These are phyloP conservation scores for Musa troglodytarum DNA, from an alignment of 176 grass and related monocot genomes.

Conservation along the genomic window DNA sequence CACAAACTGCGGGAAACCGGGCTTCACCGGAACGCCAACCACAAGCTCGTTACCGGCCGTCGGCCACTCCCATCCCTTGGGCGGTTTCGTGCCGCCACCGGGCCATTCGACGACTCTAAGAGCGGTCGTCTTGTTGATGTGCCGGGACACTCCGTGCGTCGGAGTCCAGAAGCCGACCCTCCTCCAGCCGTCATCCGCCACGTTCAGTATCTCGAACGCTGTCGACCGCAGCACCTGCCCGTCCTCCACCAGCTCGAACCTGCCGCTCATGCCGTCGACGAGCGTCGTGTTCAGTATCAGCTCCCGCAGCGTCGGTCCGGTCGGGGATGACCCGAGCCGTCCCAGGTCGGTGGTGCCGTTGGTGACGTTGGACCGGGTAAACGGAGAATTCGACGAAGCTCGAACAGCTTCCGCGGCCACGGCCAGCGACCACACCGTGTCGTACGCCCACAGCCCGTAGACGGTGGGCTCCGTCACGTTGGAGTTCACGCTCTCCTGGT, in stretches of 20 bases:
- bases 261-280: constrained; percentile 24
- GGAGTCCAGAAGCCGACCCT: constrained; percentile 36
- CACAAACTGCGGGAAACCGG: constrained; percentile 55
- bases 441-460: constrained; percentile 65
- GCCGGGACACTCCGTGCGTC: constrained; percentile 12
- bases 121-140: constrained; percentile 5
- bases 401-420: constrained; percentile 26
- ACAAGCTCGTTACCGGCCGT: constrained; percentile 8
- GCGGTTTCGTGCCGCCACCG: constrained; percentile 6
- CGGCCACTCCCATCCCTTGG: constrained; percentile 74
- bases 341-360: constrained; percentile 43
- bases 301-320: constrained; percentile 19
- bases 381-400: constrained; percentile 24
- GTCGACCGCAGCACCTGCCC: constrained; percentile 41
- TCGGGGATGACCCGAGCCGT: constrained; percentile 31
- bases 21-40: constrained; percentile 48
- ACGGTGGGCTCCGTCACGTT: constrained; percentile 26
- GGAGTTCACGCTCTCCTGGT: constrained; percentile 8
- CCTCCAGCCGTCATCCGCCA: constrained; percentile 9
- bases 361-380: constrained; percentile 12
- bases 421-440: constrained; percentile 57
- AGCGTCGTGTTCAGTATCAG: constrained; percentile 36
- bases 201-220: constrained; percentile 49
- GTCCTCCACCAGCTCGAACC: constrained; percentile 32
- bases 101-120: constrained; percentile 41